These are phyloP conservation scores for Mangifera indica DNA, from an alignment of 345 rosid genomes.

Conservation along the genomic window DNA sequence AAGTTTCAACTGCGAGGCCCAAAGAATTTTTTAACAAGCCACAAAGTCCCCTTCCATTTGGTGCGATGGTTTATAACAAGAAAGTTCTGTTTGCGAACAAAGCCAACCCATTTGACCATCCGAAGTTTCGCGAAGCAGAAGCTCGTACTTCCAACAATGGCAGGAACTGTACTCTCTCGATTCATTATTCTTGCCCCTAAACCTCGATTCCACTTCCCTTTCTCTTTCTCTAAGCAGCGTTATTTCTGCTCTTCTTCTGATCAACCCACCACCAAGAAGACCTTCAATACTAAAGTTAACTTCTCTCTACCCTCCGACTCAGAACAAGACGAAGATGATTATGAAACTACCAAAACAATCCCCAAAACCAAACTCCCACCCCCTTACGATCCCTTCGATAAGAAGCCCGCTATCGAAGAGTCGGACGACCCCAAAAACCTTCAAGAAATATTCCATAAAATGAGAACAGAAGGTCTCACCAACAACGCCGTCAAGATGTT, in stretches of 20 bases:
- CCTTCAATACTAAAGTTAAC: slow-evolving; percentile 57
- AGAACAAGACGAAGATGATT: slow-evolving; percentile 31
- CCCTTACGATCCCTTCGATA: slow-evolving; percentile 64
- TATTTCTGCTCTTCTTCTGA: slow-evolving; percentile 19
- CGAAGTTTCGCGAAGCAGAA: no score
- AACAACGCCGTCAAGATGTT: slow-evolving; percentile 76
- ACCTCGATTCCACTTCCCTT: neutral
- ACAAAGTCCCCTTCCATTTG: no score
- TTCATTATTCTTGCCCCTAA: neutral
- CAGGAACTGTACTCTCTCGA: neutral
- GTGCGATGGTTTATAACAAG: no score
- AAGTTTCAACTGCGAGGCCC: no score
- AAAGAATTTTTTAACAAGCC: no score
- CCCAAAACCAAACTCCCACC: slow-evolving; percentile 50
- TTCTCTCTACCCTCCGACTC: slow-evolving; percentile 65
- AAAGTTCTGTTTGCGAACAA: no score
- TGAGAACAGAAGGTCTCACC: slow-evolving; percentile 54
- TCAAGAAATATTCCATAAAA: slow-evolving; percentile 61
- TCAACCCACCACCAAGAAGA: slow-evolving; percentile 15
- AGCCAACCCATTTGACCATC: no score
- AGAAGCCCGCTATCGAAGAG: slow-evolving; percentile 43
- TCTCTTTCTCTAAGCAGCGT: neutral
- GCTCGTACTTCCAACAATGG: neutral
- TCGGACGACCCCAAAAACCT: slow-evolving; percentile 64
- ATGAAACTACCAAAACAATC: neutral